Evolutionary conservation across 805 yeast genomes (phyloP).

Genomic region (Teunomyces atbi): DNA sequence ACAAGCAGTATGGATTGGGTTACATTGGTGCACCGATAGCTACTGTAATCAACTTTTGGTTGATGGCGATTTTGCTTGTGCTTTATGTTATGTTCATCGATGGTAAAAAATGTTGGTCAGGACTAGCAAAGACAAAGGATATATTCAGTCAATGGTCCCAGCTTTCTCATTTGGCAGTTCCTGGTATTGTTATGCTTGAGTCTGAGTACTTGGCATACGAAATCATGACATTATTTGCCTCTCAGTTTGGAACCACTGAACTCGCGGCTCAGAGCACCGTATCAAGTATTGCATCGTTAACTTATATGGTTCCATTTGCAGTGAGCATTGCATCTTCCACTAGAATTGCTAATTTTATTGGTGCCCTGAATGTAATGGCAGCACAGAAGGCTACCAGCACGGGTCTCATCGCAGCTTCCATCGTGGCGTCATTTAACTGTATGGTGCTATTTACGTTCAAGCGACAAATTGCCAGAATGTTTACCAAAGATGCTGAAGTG

Average conservation of each 20-base stretch:
- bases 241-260: slow-evolving; percentile 47
- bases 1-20: slow-evolving; percentile 38
- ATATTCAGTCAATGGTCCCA: slow-evolving; percentile 36
- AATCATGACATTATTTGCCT: slow-evolving; percentile 45
- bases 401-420: slow-evolving; percentile 30
- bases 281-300: slow-evolving; percentile 43
- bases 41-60: slow-evolving; percentile 41
- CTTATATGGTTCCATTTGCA: slow-evolving; percentile 48
- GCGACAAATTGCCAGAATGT: slow-evolving; percentile 51
- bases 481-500: slow-evolving; percentile 63
- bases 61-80: slow-evolving; percentile 36
- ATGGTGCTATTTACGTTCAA: slow-evolving; percentile 46
- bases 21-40: slow-evolving; percentile 45
- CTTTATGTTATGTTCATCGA: slow-evolving; percentile 44
- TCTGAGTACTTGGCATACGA: slow-evolving; percentile 47
- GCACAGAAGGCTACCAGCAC: slow-evolving; percentile 36
- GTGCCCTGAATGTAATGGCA: slow-evolving; percentile 39
- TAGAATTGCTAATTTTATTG: slow-evolving; percentile 45
- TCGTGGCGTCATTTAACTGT: slow-evolving; percentile 39
- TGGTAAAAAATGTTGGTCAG: slow-evolving; percentile 72
- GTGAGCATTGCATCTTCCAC: slow-evolving; percentile 45
- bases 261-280: slow-evolving; percentile 54
- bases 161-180: slow-evolving; percentile 38
- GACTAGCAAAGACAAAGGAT: slow-evolving; percentile 40
- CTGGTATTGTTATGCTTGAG: slow-evolving; percentile 47